Base-by-base conservation (phyloP, 140 eudicot genomes). In the Stevia rebaudiana region DNA sequence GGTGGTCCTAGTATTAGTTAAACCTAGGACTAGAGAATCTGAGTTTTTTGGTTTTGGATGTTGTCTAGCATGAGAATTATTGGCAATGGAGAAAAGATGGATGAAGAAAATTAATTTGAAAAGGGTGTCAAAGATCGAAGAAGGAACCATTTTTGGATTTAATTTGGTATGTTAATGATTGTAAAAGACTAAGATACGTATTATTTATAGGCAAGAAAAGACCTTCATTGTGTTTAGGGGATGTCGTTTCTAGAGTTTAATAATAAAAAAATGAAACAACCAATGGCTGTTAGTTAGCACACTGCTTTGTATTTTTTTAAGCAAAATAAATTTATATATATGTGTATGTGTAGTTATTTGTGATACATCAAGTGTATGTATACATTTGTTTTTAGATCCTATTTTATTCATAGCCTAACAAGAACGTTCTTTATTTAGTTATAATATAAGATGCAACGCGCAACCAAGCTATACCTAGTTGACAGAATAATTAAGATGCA, bases 11-110 rank as follows among this genome's bases (percentile, higher is more conserved):
- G 83, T 53, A 47, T 74, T 78, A 16, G 87, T 72, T 72, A 86
- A 74, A 49, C 90, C 90, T 50, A 86, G 76, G 74, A 86, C 67
- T 42, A 86, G 49, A 43, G 95, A 83, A 30, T 71, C 57, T 52
- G 78, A 33, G 50, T 17, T 56, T 51, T 51, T 77, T 17, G 61
- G 68, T 51, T 46, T 80, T 17, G 68, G 71, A 17, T 39, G 70
- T 1, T 58, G 74, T 78, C 71, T 65, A 72, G 87, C 95, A 71
- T 61, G 78, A 67, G 80, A 74, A 36, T 56, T 51, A 15, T 63
- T 43, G 51, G 69, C 56, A 54, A 52, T 65, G 65, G 57, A 66
- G 39, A 61, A 69, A 73, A 80, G 69, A 42, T 46, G 72, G 47
- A 76, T 12, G 52, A 72, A 53, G 50, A 73, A 67, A 47, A 76